A percentile compares a stretch with the other conserved stretches of the same genome.
These are phyloP conservation scores for Eutrema yunnanense DNA, from an alignment of 345 rosid species.

Conservation along the genomic window DNA sequence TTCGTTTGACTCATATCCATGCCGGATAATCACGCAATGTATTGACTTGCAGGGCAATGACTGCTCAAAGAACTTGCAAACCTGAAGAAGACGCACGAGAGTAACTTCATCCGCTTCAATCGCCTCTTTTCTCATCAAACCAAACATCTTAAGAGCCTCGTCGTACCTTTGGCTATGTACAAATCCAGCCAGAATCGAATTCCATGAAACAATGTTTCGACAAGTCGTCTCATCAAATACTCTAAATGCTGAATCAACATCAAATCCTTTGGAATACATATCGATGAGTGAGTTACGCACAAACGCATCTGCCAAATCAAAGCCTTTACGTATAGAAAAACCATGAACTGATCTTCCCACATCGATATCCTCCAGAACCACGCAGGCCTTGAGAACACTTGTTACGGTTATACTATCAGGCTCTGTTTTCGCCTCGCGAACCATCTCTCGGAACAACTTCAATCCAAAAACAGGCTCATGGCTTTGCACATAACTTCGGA, in stretches of 20 bases:
- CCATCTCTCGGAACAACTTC: constrained; percentile 51
- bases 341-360: constrained; percentile 54
- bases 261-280: constrained; percentile 52
- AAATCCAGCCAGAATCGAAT: constrained; percentile 54
- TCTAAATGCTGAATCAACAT: constrained; percentile 39
- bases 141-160: constrained; percentile 42
- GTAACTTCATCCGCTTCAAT: constrained; percentile 46
- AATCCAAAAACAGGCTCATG: constrained; percentile 37
- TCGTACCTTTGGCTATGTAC: constrained; percentile 38
- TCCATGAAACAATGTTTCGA: constrained; percentile 61
- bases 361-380: constrained; percentile 24
- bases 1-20: constrained; percentile 39
- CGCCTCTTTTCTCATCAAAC: constrained; percentile 39
- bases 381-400: constrained; percentile 59
- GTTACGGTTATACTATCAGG: constrained; percentile 47
- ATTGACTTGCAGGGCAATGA: constrained; percentile 50
- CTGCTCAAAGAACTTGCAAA: constrained; percentile 42
- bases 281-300: constrained; percentile 58
- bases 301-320: constrained; percentile 39
- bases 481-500: constrained; percentile 43
- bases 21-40: constrained; percentile 44
- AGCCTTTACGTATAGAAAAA: constrained; percentile 39
- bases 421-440: constrained; percentile 24
- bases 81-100: constrained; percentile 47
- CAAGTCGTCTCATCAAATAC: constrained; percentile 39